Base-by-base conservation (phyloP, 2,329 filamentous ascomycete species). In the Arachnomyces sp. region DNA sequence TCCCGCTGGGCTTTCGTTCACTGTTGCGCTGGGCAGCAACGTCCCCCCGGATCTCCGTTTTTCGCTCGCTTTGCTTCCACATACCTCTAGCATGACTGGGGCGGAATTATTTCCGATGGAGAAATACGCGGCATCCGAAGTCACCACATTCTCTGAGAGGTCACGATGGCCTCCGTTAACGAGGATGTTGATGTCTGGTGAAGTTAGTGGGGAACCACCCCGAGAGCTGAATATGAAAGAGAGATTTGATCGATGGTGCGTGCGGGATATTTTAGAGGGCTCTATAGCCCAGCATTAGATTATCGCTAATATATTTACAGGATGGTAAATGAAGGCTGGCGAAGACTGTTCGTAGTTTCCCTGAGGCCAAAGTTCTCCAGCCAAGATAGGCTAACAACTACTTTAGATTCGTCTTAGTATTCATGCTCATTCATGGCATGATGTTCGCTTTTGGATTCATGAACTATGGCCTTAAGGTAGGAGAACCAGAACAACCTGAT, bases 241-340 rank as follows among this genome's bases (percentile, higher is more conserved):
- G 60, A 82, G 76, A 58, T 82, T 90, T 56, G 82, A 89, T 61
- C 72, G 80, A 49, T 92, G 85, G 61, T 64, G 47, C 31, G 49
- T 39, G 18, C 30, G 3, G 12, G 13, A 32, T 25, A 20, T 28
- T 36, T 15, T 14, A 35, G 37, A 17, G 8, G 29, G 13, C 13
- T 17, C 25, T 17, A 17, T n/a, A 11, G 25, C 11, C n/a, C 7
- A 2, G 29, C 11, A 36, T n/a, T 17, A 29, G n/a, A 36, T 30
- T 16, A 39, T n/a, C 18, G n/a, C 38, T 32, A 29, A 20, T 34
- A 41, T 15, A 31, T 11, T 9, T 3, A 16, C 20, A 63, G 59
- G 85, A 89, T 92, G 84, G 82, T 90, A 46, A 90, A 90, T 59
- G 85, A 90, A 59, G 85, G 85, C 45, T 88, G 87, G 60, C 74